These are phyloP conservation scores for Phytopythium montanum DNA, from an alignment of 352 stramenopile species.

Conservation along the genomic window DNA sequence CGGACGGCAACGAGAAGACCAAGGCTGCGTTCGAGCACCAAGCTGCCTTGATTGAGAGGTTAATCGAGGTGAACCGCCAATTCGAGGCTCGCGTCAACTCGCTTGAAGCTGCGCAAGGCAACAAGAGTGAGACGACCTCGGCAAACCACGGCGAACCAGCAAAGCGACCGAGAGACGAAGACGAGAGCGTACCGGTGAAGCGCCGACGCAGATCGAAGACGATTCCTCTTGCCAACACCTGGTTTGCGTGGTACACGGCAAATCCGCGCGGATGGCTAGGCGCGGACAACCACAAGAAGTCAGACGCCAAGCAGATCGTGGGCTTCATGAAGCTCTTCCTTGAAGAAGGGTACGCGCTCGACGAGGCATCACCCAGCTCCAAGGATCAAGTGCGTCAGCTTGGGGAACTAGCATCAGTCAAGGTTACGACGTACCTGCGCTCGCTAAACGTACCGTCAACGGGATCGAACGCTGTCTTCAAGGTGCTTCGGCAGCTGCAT, in stretches of 20 bases:
- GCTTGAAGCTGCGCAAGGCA: constrained; percentile 3
- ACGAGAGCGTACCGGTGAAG: constrained; percentile 5
- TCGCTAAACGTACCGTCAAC: background rate
- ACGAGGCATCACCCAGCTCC: constrained; percentile 2
- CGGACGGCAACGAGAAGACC: constrained; percentile 3
- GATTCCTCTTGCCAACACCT: constrained; percentile 2
- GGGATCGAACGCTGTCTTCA: constrained; percentile 7
- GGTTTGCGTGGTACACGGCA: constrained; percentile 14
- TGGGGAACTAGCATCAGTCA: background rate
- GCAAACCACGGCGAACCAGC: background rate
- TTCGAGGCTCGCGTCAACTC: constrained; percentile 6
- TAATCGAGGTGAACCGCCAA: constrained; percentile 4
- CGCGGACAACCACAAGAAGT: constrained; percentile 16
- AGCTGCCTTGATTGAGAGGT: constrained; percentile 6
- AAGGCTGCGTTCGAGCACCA: constrained; percentile 7
- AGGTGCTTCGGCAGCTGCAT: constrained; percentile 9
- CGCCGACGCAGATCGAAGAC: constrained; percentile 6
- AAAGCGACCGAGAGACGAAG: constrained; percentile 5
- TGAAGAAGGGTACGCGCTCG: constrained; percentile 12
- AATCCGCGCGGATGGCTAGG: constrained; percentile 9
- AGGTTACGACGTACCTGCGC: constrained; percentile 1
- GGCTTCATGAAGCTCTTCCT: constrained; percentile 18
- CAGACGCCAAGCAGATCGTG: constrained; percentile 11
- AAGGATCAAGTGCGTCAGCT: constrained; percentile 6
- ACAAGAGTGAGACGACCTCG: background rate